phyloP scores from a whole-genome alignment of 2,329 filamentous ascomycete species.

The Pseudogymnoascus sp. region DNA sequence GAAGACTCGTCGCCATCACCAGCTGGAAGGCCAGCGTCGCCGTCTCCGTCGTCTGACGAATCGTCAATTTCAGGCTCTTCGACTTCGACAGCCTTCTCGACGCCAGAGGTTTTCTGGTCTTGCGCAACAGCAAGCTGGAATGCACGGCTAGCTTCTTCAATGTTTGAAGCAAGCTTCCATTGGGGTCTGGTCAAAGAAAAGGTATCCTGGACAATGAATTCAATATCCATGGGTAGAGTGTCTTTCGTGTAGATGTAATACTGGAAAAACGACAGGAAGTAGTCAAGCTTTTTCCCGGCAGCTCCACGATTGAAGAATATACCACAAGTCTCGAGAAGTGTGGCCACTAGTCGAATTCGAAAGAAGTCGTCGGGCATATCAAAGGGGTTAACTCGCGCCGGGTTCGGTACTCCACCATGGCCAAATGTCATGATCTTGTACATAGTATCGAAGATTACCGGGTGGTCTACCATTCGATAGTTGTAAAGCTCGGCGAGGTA shows the following conservation, averaged over 20 bases:
- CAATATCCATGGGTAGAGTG: slow-evolving; percentile 87
- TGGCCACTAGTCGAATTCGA: slow-evolving; percentile 82
- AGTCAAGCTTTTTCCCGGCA: slow-evolving; percentile 94
- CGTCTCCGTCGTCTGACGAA: slow-evolving; percentile 64
- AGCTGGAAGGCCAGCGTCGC: slow-evolving; percentile 48
- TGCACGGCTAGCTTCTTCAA: slow-evolving; percentile 74
- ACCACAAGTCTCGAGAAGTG: slow-evolving; percentile 87
- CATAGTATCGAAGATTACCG: slow-evolving; percentile 88
- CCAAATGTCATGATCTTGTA: slow-evolving; percentile 94
- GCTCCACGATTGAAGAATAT: slow-evolving; percentile 92
- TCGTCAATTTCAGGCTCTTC: slow-evolving; percentile 66
- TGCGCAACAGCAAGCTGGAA: slow-evolving; percentile 85
- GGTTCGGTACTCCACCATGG: slow-evolving; percentile 75
- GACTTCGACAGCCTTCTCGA: slow-evolving; percentile 60
- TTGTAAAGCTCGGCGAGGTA: slow-evolving; percentile 96
- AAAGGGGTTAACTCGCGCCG: slow-evolving; percentile 67
- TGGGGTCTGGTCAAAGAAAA: slow-evolving; percentile 79
- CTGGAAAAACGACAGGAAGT: slow-evolving; percentile 93
- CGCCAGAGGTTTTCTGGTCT: slow-evolving; percentile 74
- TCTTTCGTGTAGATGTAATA: slow-evolving; percentile 94
- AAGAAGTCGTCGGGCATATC: slow-evolving; percentile 94
- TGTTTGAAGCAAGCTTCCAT: slow-evolving; percentile 76
- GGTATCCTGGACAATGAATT: slow-evolving; percentile 91
- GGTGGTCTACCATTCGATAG: slow-evolving; percentile 92
- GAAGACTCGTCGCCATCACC: slow-evolving; percentile 36